These are phyloP conservation scores for Lycium barbarum DNA, from an alignment of 257 asterid species.

Conservation along the genomic window DNA sequence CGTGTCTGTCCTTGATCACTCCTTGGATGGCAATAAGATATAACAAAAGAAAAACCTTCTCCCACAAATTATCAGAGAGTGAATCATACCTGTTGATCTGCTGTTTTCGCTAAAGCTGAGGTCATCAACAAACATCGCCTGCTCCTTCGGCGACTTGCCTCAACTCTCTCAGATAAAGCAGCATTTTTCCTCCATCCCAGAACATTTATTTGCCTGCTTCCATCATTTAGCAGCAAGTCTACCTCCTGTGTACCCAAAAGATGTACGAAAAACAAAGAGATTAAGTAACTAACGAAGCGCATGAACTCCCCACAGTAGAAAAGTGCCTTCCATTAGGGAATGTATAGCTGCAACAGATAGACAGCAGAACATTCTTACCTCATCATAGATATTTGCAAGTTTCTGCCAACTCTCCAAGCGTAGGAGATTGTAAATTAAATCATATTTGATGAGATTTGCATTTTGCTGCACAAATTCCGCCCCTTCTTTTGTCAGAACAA, in stretches of 20 bases:
- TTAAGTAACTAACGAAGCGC: not conserved
- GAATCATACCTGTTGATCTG: conserved; percentile 76
- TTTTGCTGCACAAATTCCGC: conserved; percentile 86
- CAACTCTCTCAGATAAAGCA: conserved; percentile 85
- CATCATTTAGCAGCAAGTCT: conserved; percentile 96
- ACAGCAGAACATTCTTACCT: conserved; percentile 56
- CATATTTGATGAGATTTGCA: conserved; percentile 92
- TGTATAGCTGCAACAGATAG: conserved; percentile 30
- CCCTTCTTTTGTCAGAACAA: conserved; percentile 95
- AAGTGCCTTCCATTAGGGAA: conserved; percentile 24
- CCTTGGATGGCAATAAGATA: conserved; percentile 29
- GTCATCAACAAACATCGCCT: conserved; percentile 97
- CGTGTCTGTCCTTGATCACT: conserved; percentile 1
- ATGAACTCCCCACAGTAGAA: conserved; percentile 15
- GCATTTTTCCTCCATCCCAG: conserved; percentile 82
- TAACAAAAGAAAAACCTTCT: conserved; percentile 27
- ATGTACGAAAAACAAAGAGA: not conserved
- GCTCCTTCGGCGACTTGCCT: conserved; percentile 97
- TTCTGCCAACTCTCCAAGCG: conserved; percentile 98
- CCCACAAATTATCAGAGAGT: conserved; percentile 35
- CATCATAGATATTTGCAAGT: conserved; percentile 94
- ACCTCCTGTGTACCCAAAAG: conserved; percentile 76
- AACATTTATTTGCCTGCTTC: conserved; percentile 97
- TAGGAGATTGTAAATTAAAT: conserved; percentile 82
- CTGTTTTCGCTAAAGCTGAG: conserved; percentile 83